These are phyloP conservation scores for Colletotrichum spinosum DNA, from an alignment of 2,329 filamentous ascomycete genomes.

Conservation along the genomic window DNA sequence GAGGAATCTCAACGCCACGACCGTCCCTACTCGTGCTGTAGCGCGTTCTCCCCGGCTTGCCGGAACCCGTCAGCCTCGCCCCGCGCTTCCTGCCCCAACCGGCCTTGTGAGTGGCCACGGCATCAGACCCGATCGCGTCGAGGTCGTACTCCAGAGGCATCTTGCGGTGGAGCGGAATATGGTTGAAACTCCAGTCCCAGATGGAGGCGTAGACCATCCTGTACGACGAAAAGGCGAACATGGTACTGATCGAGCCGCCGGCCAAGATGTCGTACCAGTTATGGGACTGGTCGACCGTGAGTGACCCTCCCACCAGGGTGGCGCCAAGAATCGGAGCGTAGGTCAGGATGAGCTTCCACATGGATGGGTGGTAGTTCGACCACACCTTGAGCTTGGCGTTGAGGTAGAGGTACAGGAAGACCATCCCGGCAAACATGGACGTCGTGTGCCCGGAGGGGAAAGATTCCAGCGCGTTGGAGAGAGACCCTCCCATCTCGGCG, in stretches of 20 bases:
- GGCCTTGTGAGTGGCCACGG: conserved; percentile 68
- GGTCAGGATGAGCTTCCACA: conserved; percentile 77
- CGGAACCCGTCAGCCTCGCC: not conserved
- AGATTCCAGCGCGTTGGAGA: conserved; percentile 76
- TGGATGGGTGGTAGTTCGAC: conserved; percentile 77
- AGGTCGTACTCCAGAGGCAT: conserved; percentile 63
- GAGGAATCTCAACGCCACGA: conserved; percentile 17
- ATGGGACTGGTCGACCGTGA: conserved; percentile 80
- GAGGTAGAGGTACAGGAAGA: conserved; percentile 78
- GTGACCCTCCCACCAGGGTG: conserved; percentile 73
- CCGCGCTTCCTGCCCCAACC: conserved; percentile 63
- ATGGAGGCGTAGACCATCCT: conserved; percentile 75
- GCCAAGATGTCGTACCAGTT: conserved; percentile 80
- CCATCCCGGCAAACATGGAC: conserved; percentile 77
- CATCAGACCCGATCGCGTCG: conserved; percentile 60
- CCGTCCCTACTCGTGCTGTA: conserved; percentile 21
- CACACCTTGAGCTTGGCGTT: conserved; percentile 84
- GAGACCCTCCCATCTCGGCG: conserved; percentile 70
- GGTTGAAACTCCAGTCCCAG: conserved; percentile 75
- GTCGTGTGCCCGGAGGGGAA: conserved; percentile 82
- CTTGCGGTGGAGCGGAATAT: conserved; percentile 74
- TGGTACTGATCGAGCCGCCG: conserved; percentile 72
- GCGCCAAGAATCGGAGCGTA: conserved; percentile 77
- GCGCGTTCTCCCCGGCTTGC: conserved; percentile 8
- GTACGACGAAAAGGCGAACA: conserved; percentile 74